These are phyloP conservation scores for Acephala macrosclerotiorum DNA, from an alignment of 2,329 filamentous ascomycete species.

Conservation along the genomic window DNA sequence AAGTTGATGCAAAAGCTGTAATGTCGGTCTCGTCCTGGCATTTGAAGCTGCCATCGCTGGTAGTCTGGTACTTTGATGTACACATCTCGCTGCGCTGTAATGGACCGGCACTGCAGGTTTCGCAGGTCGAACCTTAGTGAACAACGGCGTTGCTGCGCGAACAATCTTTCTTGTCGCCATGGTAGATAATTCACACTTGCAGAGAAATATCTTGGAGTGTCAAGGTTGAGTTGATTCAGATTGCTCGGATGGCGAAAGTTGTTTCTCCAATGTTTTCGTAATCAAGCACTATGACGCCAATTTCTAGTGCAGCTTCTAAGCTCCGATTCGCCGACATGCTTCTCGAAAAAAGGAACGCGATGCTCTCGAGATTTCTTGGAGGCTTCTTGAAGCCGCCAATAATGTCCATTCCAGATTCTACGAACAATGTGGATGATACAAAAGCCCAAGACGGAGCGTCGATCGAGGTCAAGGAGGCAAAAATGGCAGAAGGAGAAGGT, in stretches of 20 bases:
- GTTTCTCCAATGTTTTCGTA: constrained; percentile 19
- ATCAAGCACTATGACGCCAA: constrained; percentile 19
- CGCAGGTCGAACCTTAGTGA: constrained; percentile 38
- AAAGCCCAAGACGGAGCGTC: background rate
- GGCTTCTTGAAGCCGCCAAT: constrained; percentile 3
- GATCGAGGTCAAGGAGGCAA: background rate
- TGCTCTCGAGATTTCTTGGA: constrained; percentile 1
- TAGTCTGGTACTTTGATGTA: constrained; percentile 52
- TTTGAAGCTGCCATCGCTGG: constrained; percentile 56
- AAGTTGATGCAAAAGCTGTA: constrained; percentile 52
- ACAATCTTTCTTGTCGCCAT: constrained; percentile 40
- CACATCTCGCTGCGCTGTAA: constrained; percentile 45
- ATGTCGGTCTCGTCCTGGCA: constrained; percentile 52
- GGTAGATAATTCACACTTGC: background rate
- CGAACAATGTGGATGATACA: background rate
- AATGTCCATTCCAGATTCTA: background rate
- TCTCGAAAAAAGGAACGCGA: background rate
- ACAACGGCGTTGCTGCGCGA: constrained; percentile 30
- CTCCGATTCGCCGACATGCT: constrained; percentile 2
- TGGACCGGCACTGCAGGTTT: constrained; percentile 42
- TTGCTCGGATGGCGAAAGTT: constrained; percentile 8
- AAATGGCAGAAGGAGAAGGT: background rate
- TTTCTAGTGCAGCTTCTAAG: background rate
- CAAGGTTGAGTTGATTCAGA: no score
- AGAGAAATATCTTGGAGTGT: constrained; percentile 3